Evolutionary conservation across 805 yeast species (phyloP), one percentile per base, ranked within the genome.

Genomic region (Zygosaccharomyces rouxii): DNA sequence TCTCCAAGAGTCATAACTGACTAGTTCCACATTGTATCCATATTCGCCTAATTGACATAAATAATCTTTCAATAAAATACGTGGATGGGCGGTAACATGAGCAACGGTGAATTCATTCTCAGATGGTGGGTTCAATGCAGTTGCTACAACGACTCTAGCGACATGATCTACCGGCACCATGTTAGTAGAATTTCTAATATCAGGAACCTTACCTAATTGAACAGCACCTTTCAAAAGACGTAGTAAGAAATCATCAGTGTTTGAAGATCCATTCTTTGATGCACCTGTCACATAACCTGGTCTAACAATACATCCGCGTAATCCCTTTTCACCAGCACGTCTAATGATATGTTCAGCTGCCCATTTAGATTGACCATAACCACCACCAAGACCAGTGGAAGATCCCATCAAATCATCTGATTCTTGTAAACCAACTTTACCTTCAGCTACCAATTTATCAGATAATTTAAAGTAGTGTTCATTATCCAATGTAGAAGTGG

Each of bases 151-250:
- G 21, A 89, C 87, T 41, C 95, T 78, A 1, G 99, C 98, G 55
- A 94, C 99, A 62, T 94, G 99, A 60, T 95, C 97, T 38, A 94
- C 99, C 3, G 99, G 99, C 19, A 89, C 97, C 86, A 90, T 89
- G 69, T 94, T 94, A 33, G 92, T 95, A 41, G 83, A 79, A 73
- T 94, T 94, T 56, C 79, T 68, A 56, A 94, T 89, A 60, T 85
- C 86, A 29, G 99, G 99, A 58, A 79, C 84, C 43, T 75, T 72
- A 9, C 96, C 96, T 50, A 95, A 70, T 69, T 94, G 96, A 46
- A 83, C 83, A 69, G 95, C 84, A 28, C 99, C 98, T 74, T 94
- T 94, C 72, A 94, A 74, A 86, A 90, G 86, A 68, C 99, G 80
- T 55, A 92, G 73, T 62, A 94, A 73, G 83, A 92, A 94, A 69